Conservation (phyloP, 2,329 filamentous ascomycete genomes). For the Diaporthe australafricana region DNA sequence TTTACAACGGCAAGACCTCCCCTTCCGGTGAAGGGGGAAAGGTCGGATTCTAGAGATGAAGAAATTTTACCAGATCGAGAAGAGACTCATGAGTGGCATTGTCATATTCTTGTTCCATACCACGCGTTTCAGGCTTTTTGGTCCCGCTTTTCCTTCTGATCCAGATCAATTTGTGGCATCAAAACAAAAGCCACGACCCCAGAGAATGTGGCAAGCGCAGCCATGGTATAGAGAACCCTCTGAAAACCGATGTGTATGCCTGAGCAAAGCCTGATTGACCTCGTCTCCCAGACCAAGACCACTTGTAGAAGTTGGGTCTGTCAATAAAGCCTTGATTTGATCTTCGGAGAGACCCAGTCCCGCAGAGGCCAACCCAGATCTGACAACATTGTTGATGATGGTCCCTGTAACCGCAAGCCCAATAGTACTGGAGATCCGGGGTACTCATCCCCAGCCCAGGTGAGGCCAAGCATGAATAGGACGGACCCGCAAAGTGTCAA, state of each 20-base stretch:
- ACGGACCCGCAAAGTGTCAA: background rate
- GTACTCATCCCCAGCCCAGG: slow-evolving; percentile 33
- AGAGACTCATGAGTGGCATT: no score
- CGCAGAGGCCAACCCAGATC: background rate
- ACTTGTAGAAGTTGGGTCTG: background rate
- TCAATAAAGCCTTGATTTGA: background rate
- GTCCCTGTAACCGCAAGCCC: slow-evolving; percentile 23
- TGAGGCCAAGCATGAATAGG: background rate
- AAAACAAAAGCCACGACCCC: background rate
- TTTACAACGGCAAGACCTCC: background rate
- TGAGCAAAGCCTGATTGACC: background rate
- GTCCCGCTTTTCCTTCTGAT: background rate
- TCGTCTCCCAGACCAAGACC: background rate
- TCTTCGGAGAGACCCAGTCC: background rate
- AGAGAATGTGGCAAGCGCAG: background rate
- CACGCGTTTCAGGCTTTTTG: background rate
- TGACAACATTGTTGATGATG: slow-evolving; percentile 26
- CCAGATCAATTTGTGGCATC: background rate
- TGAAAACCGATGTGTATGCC: slow-evolving; percentile 8
- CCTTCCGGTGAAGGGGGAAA: background rate
- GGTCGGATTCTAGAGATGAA: background rate
- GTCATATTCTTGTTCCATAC: background rate
- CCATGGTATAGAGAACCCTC: slow-evolving; percentile 6
- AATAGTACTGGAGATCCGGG: slow-evolving; percentile 32
- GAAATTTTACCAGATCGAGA: background rate